A percentile compares a stretch with the other conserved stretches of the same genome.
phyloP scores from a whole-genome alignment of 139 green algal species.

The Coelastrella sp. region DNA sequence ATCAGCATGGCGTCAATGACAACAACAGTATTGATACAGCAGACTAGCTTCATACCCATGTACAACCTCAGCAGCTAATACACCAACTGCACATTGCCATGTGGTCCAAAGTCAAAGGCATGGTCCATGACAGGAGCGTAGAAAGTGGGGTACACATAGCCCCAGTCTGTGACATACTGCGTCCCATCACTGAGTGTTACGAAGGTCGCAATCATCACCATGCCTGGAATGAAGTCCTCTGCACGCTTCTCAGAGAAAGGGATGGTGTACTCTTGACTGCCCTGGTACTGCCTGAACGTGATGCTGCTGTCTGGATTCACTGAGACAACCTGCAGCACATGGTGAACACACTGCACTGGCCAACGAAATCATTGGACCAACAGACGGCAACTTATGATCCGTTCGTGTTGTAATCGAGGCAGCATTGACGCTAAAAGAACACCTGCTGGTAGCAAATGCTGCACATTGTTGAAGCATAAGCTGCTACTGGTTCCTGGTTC shows the following conservation, averaged over 20 bases:
- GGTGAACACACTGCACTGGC: background rate
- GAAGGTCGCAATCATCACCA: conserved; percentile 22
- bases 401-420: no score
- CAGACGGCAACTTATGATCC: no score
- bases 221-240: conserved; percentile 27
- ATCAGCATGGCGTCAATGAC: no score
- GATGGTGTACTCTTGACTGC: background rate
- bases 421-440: no score
- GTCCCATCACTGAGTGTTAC: conserved; percentile 25
- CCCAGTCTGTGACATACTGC: conserved; percentile 33
- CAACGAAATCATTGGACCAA: no score
- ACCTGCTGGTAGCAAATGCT: no score
- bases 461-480: no score
- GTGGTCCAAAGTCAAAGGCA: background rate
- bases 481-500: no score
- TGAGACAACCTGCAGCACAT: background rate
- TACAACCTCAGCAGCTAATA: background rate
- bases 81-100: background rate
- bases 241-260: conserved; percentile 8
- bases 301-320: conserved; percentile 29
- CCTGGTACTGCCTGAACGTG: background rate
- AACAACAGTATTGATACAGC: no score
- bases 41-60: no score
- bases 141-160: conserved; percentile 32
- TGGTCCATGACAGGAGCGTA: conserved; percentile 27